phyloP scores from a whole-genome alignment of 176 grass and related monocot species.

The Eleusine coracana region DNA sequence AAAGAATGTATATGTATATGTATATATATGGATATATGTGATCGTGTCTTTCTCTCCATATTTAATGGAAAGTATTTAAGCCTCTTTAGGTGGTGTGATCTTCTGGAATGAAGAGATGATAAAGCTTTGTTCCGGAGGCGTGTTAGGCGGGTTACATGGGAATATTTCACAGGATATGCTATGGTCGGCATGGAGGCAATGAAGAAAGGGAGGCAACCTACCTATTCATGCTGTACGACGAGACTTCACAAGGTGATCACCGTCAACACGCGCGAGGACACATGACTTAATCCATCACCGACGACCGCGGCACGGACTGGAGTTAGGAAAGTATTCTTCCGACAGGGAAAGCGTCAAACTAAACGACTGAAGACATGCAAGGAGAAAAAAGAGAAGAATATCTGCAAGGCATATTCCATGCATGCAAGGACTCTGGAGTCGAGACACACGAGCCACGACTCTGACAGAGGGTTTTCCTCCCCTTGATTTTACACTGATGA shows the following conservation, averaged over 20 bases:
- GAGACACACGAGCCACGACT: not conserved
- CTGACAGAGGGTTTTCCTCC: not conserved
- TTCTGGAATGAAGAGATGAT: conserved; percentile 6
- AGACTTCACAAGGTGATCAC: not conserved
- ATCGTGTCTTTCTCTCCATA: not conserved
- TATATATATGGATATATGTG: not conserved
- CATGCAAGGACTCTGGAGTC: not conserved
- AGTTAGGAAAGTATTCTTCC: too few species aligned
- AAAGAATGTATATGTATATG: not conserved
- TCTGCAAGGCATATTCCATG: conserved; percentile 33
- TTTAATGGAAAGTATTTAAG: not conserved
- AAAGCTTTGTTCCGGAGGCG: not conserved
- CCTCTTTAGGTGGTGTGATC: not conserved
- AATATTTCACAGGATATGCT: conserved; percentile 66
- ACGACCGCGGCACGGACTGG: too few species aligned
- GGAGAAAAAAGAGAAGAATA: not conserved
- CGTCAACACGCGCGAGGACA: too few species aligned
- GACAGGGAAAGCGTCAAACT: conserved; percentile 19
- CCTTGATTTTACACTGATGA: not conserved
- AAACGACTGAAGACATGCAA: not conserved
- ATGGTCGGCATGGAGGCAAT: not conserved
- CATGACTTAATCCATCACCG: too few species aligned
- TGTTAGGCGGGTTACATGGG: conserved; percentile 2
- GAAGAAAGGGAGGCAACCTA: too few species aligned
- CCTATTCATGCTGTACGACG: not conserved